These are phyloP conservation scores for Clavaria fumosa DNA, from an alignment of 768 basidiomycete genomes.

Conservation along the genomic window DNA sequence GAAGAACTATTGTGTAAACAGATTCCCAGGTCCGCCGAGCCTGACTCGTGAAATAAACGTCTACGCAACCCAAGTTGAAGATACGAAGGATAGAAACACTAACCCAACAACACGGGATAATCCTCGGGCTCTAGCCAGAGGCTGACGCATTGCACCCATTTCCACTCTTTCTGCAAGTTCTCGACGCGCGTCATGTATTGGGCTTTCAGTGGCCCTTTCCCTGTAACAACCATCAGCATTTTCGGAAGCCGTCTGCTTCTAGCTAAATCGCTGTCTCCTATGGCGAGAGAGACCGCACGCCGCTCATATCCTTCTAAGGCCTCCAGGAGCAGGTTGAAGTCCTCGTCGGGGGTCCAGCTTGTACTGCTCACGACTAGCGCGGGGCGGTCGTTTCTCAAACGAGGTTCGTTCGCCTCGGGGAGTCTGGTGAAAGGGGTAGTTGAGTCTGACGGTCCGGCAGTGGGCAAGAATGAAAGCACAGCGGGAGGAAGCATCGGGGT, in stretches of 20 bases:
- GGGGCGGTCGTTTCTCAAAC: slow-evolving; percentile 56
- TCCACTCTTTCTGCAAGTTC: slow-evolving; percentile 52
- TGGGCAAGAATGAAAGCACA: slow-evolving; percentile 37
- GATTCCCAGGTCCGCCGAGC: slow-evolving; percentile 84
- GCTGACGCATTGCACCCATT: slow-evolving; percentile 62
- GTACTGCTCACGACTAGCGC: slow-evolving; percentile 85
- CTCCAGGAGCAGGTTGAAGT: slow-evolving; percentile 70
- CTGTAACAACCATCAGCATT: slow-evolving; percentile 74
- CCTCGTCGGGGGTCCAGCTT: slow-evolving; percentile 96
- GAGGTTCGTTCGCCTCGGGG: slow-evolving; percentile 22
- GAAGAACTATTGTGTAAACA: slow-evolving; percentile 86
- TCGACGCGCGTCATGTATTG: slow-evolving; percentile 58
- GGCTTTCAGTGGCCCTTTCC: slow-evolving; percentile 68
- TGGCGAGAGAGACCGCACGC: slow-evolving; percentile 26
- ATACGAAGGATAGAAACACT: slow-evolving; percentile 7
- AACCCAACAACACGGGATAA: slow-evolving; percentile 79
- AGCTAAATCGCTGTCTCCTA: slow-evolving; percentile 4
- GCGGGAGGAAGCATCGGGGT: slow-evolving; percentile 21
- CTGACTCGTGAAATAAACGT: slow-evolving; percentile 21
- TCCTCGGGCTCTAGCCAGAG: slow-evolving; percentile 83
- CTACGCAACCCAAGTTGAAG: background rate
- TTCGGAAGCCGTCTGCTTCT: slow-evolving; percentile 39
- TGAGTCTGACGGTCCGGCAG: slow-evolving; percentile 35
- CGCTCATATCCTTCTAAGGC: slow-evolving; percentile 61
- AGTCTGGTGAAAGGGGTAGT: slow-evolving; percentile 48